Evolutionary conservation across 495 filamentous ascomycete genomes (phyloP).

Genomic region (Talaromyces ruber): DNA sequence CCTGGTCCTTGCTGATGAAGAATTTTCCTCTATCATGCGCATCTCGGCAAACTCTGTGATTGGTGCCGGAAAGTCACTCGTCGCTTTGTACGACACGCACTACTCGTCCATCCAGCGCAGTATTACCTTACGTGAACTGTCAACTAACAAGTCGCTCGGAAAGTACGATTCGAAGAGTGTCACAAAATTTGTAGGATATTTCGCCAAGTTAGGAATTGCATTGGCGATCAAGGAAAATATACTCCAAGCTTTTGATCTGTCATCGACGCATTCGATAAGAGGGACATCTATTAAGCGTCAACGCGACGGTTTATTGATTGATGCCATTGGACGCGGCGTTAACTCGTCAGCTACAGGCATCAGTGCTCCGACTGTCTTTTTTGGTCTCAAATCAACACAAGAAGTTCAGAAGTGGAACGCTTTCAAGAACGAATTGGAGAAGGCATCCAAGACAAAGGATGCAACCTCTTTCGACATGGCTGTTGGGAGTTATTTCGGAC

Average conservation of each 20-base stretch:
- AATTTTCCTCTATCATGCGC: constrained; percentile 37
- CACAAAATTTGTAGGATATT: constrained; percentile 47
- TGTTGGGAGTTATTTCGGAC: constrained; percentile 26
- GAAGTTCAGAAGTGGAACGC: constrained; percentile 29
- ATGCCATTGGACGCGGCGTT: constrained; percentile 56
- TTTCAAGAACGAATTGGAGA: constrained; percentile 19
- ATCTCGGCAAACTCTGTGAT: constrained; percentile 37
- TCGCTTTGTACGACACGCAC: constrained; percentile 56
- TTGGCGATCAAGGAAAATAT: constrained; percentile 48
- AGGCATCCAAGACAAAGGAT: constrained; percentile 19
- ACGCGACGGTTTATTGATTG: constrained; percentile 58
- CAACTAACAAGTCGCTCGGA: constrained; percentile 12
- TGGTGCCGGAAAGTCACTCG: constrained; percentile 33
- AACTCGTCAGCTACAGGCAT: constrained; percentile 27
- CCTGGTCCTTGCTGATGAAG: constrained; percentile 28
- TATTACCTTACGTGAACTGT: constrained; percentile 35
- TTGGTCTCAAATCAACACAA: constrained; percentile 26
- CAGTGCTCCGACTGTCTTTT: constrained; percentile 24
- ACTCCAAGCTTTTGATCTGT: constrained; percentile 55
- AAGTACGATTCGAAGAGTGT: constrained; percentile 11
- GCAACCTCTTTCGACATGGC: constrained; percentile 28
- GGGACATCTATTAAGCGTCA: constrained; percentile 49
- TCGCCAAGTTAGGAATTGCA: constrained; percentile 53
- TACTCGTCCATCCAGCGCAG: constrained; percentile 54
- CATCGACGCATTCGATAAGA: constrained; percentile 38